Evolutionary conservation across 2,329 filamentous ascomycete species (phyloP), one percentile per base, ranked within the genome.

Genomic region (Verticillium tricorpus): DNA sequence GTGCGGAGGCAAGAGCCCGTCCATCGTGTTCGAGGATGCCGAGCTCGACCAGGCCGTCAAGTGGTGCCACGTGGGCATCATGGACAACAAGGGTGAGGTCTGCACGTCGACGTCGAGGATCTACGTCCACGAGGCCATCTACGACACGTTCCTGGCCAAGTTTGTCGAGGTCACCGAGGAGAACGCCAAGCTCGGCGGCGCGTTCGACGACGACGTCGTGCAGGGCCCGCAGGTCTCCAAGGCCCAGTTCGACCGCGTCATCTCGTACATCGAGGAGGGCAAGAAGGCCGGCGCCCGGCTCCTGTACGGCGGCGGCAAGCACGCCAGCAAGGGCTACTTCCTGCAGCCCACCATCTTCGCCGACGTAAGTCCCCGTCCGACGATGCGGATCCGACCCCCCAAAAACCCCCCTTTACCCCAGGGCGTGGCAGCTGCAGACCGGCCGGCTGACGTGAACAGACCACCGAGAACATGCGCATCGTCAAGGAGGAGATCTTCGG

Each of bases 151-250:
- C 69, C 71, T 90, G 50, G 74, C 79, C 25, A 76, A 76, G 28
- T 89, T 89, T 72, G 85, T 83, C 64, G 74, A 84, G 63, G 79
- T 87, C 22, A 77, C 80, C 55, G 68, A 68, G 17, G 76, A 80
- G 57, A 80, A 83, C 40, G 84, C 80, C 62, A 80, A 84, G 40
- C 78, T 89, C 17, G 88, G 87, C 56, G 82, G 88, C 65, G 87
- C 86, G 0, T 89, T 88, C 69, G 77, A 80, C 11, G 81, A 86
- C 61, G 76, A 78, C 17, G 88, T 86, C 0, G 86, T 84, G 74
- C 87, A 89, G 69, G 88, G 88, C 0, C 88, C 88, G 0, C 87
- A 89, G 69, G 83, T 89, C 60, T 86, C 85, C 5, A 86, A 86
- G 70, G 72, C 78, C 19, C 88, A 90, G 70, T 87, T 85, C 66